Evolutionary conservation across 1,284 basidiomycete genomes (phyloP).

Genomic region (Marasmius fiardii): DNA sequence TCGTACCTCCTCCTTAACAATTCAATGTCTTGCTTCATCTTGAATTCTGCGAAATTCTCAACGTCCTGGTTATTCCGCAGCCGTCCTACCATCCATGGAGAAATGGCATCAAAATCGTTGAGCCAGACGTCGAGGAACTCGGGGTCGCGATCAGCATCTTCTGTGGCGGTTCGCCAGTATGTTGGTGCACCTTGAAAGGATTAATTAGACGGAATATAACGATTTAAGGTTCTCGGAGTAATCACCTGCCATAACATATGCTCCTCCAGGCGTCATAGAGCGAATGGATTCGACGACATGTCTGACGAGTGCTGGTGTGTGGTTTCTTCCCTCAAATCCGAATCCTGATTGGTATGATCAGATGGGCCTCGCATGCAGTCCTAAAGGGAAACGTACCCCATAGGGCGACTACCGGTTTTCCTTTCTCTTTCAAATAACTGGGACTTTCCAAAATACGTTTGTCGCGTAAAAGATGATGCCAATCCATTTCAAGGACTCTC

Average conservation of each 20-base stretch:
- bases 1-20: slow-evolving; percentile 49
- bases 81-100: slow-evolving; percentile 73
- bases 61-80: slow-evolving; percentile 54
- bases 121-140: slow-evolving; percentile 64
- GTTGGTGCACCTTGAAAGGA: slow-evolving; percentile 42
- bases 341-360: slow-evolving; percentile 40
- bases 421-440: slow-evolving; percentile 64
- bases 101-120: slow-evolving; percentile 70
- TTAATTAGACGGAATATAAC: not conserved
- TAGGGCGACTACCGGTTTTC: slow-evolving; percentile 61
- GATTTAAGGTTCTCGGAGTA: not conserved
- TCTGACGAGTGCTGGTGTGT: slow-evolving; percentile 57
- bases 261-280: slow-evolving; percentile 61
- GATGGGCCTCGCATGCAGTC: not conserved
- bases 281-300: slow-evolving; percentile 54
- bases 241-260: slow-evolving; percentile 60
- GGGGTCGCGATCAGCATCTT: slow-evolving; percentile 63
- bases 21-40: slow-evolving; percentile 60
- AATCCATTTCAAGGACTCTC: slow-evolving; percentile 59
- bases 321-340: slow-evolving; percentile 59
- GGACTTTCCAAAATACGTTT: slow-evolving; percentile 65
- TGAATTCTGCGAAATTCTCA: slow-evolving; percentile 55
- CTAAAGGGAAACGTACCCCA: slow-evolving; percentile 49
- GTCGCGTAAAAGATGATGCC: slow-evolving; percentile 61
- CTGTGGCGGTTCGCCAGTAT: slow-evolving; percentile 64